phyloP scores from a whole-genome alignment of 805 yeast genomes.

The Zygotorulaspora chibaensis region DNA sequence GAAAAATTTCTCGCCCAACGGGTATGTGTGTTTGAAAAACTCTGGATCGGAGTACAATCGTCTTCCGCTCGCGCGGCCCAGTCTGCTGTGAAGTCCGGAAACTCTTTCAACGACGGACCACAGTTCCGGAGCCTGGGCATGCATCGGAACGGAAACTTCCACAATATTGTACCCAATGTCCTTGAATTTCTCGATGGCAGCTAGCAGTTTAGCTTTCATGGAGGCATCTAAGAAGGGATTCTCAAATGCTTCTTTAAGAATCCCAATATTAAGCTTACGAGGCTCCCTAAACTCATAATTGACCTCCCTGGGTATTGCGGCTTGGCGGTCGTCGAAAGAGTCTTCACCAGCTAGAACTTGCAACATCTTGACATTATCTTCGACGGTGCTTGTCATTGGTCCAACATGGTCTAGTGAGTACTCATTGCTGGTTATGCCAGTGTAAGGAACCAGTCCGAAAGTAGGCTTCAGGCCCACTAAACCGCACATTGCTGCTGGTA shows the following conservation, averaged over 20 bases:
- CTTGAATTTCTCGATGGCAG: slow-evolving; percentile 31
- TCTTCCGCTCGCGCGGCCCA: slow-evolving; percentile 14
- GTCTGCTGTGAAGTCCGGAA: slow-evolving; percentile 17
- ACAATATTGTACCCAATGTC: slow-evolving; percentile 35
- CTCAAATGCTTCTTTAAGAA: slow-evolving; percentile 36
- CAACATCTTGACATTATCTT: slow-evolving; percentile 33
- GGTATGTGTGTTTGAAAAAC: slow-evolving; percentile 17
- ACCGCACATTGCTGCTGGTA: slow-evolving; percentile 46
- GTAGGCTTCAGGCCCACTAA: slow-evolving; percentile 47
- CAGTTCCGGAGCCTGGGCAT: slow-evolving; percentile 36
- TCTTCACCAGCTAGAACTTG: slow-evolving; percentile 38
- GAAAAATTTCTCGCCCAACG: slow-evolving; percentile 17
- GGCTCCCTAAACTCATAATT: slow-evolving; percentile 20
- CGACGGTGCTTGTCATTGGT: slow-evolving; percentile 37
- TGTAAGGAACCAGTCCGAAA: slow-evolving; percentile 41
- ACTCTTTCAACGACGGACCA: slow-evolving; percentile 36
- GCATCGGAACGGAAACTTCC: slow-evolving; percentile 37
- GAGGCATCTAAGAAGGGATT: slow-evolving; percentile 33
- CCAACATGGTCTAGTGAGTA: slow-evolving; percentile 38
- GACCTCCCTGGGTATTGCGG: slow-evolving; percentile 22
- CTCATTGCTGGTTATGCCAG: slow-evolving; percentile 37
- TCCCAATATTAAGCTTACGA: slow-evolving; percentile 31
- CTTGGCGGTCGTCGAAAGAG: slow-evolving; percentile 35
- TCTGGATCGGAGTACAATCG: slow-evolving; percentile 16
- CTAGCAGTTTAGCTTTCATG: slow-evolving; percentile 26